Percentiles rank a stretch among this genome's conserved stretches.
Conservation (phyloP, 2,329 filamentous ascomycete genomes). For the Hymenoscyphus occultus region DNA sequence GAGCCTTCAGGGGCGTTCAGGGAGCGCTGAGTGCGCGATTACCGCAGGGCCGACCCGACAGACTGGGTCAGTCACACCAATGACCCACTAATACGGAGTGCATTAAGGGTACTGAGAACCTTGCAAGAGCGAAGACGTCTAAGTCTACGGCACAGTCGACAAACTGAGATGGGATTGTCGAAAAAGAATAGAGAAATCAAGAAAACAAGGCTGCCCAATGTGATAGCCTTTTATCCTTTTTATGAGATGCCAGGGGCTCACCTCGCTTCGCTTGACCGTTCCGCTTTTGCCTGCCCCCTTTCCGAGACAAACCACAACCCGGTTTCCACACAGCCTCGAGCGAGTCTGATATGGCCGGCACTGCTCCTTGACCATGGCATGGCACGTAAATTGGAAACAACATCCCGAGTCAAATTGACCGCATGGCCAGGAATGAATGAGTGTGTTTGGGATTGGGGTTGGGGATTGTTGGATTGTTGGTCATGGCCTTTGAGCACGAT, state of each 20-base stretch:
- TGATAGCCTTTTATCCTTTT: background rate
- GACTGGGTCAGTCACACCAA: background rate
- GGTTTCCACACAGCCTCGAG: background rate
- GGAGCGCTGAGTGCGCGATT: background rate
- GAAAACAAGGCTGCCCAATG: background rate
- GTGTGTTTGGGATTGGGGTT: slow-evolving; percentile 1
- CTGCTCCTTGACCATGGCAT: too few relatives aligned
- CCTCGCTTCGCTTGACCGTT: background rate
- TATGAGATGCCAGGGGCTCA: too few relatives aligned
- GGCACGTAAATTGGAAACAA: too few relatives aligned
- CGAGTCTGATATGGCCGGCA: background rate
- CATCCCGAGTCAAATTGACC: background rate
- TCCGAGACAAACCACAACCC: background rate
- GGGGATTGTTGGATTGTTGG: background rate
- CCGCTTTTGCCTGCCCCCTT: slow-evolving; percentile 1
- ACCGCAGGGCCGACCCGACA: background rate
- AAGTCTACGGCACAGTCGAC: background rate
- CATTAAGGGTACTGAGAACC: background rate
- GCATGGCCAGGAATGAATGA: background rate
- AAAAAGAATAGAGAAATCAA: background rate
- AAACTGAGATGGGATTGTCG: background rate
- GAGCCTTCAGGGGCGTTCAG: background rate
- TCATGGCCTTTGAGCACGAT: background rate
- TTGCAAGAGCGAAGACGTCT: background rate
- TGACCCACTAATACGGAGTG: background rate